A percentile compares a stretch with the other conserved stretches of the same genome.
These are phyloP conservation scores for Calocybe gambosa DNA, from an alignment of 1,284 basidiomycete genomes.

Conservation along the genomic window DNA sequence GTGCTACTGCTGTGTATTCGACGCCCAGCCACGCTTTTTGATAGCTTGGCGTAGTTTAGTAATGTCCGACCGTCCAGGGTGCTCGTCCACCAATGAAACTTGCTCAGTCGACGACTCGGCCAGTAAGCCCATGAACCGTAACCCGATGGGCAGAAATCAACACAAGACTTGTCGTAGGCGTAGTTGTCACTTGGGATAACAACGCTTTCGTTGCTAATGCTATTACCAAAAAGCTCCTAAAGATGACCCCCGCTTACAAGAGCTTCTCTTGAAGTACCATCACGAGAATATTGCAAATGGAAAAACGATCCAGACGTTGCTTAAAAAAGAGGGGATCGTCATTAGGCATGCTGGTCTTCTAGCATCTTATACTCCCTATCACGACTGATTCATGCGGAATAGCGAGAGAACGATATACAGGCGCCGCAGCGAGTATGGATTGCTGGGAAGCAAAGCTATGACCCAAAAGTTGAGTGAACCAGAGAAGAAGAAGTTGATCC, in stretches of 20 bases:
- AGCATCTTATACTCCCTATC: background rate
- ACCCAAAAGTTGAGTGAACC: conserved; percentile 12
- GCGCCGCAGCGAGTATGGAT: conserved; percentile 8
- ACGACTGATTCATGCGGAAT: background rate
- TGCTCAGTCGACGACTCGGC: too few species aligned
- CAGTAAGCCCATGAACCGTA: background rate
- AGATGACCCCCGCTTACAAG: background rate
- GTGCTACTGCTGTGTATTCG: too few species aligned
- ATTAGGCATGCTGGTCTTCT: conserved; percentile 2
- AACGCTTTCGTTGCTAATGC: background rate
- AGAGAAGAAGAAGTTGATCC: conserved; percentile 20
- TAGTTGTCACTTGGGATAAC: too few species aligned
- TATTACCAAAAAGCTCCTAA: background rate
- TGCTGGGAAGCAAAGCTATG: conserved; percentile 14
- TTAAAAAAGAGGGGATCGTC: background rate
- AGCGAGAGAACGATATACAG: conserved; percentile 12
- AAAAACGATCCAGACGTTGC: background rate
- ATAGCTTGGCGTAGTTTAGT: too few species aligned
- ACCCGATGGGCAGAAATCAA: conserved; percentile 15
- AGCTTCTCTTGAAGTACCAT: background rate
- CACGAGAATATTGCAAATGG: background rate
- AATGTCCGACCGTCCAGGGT: too few species aligned
- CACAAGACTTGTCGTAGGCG: conserved; percentile 10
- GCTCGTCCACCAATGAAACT: too few species aligned
- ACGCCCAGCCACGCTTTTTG: too few species aligned